Evolutionary conservation across 352 stramenopile genomes (phyloP).

Genomic region (Phytopythium litorale): DNA sequence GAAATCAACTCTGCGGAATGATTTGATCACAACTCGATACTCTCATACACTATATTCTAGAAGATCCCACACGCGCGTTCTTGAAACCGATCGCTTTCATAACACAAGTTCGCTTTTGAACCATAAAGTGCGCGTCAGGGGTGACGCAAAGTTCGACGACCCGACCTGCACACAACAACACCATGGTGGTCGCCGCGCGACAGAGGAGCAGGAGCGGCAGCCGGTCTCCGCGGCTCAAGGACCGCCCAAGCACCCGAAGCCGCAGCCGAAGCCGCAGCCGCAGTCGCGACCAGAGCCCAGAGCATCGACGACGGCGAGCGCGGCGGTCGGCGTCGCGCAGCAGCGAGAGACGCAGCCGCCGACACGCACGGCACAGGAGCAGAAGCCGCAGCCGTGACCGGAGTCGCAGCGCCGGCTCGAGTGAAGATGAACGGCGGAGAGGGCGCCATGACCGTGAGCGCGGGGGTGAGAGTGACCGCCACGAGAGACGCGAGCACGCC

Average conservation of each 20-base stretch:
- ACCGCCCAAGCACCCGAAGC: conserved; percentile 8
- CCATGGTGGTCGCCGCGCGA: not conserved
- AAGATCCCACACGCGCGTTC: not conserved
- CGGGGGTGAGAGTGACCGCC: conserved; percentile 14
- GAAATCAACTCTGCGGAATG: conserved; percentile 70
- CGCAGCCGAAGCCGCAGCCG: conserved; percentile 12
- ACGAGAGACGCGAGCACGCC: conserved; percentile 7
- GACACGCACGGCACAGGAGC: conserved; percentile 10
- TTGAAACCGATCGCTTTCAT: not conserved
- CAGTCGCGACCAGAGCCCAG: not conserved
- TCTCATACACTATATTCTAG: too few species aligned
- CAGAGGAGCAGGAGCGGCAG: conserved; percentile 1
- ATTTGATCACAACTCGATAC: too few species aligned
- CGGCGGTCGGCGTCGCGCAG: conserved; percentile 13
- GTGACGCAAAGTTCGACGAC: not conserved
- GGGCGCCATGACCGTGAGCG: not conserved
- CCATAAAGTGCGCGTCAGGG: not conserved
- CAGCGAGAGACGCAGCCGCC: conserved; percentile 4
- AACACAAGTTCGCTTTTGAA: not conserved
- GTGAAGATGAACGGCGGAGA: not conserved
- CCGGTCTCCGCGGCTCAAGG: not conserved
- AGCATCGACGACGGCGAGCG: not conserved
- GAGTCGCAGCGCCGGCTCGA: conserved; percentile 2
- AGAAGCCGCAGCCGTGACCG: conserved; percentile 1
- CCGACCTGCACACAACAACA: not conserved